Conservation (phyloP, 345 rosid species). For the Microcos paniculata region DNA sequence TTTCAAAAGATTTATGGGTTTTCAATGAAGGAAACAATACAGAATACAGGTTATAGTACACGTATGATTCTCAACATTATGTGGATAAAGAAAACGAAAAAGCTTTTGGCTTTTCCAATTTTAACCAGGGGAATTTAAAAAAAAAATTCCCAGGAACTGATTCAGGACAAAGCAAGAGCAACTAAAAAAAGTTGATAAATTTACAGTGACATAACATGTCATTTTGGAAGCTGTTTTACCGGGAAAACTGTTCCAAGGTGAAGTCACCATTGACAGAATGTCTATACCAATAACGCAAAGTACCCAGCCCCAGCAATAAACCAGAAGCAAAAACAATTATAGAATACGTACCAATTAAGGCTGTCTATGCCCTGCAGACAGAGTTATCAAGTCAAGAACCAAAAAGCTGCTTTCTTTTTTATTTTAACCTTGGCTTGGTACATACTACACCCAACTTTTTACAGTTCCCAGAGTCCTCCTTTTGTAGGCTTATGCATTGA, state of each 20-base stretch:
- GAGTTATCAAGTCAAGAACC: conserved; percentile 17
- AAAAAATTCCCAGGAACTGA: not conserved
- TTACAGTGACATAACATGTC: conserved; percentile 20
- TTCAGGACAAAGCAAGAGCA: not conserved
- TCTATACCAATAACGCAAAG: not conserved
- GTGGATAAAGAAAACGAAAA: not conserved
- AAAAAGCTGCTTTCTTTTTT: conserved; percentile 3
- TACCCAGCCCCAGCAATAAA: not conserved
- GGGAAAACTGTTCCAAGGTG: not conserved
- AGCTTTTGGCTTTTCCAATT: too few relatives aligned
- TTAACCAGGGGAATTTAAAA: not conserved
- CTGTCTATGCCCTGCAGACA: conserved; percentile 18
- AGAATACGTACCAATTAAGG: conserved; percentile 27
- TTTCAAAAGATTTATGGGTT: not conserved
- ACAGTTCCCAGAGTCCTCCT: conserved; percentile 18
- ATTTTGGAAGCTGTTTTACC: not conserved
- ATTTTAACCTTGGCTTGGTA: too few relatives aligned
- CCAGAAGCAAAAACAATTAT: not conserved
- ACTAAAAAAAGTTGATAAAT: conserved; percentile 6
- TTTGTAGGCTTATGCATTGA: conserved; percentile 17
- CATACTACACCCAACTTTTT: not conserved
- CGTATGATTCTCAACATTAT: not conserved
- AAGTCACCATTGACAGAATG: conserved; percentile 10
- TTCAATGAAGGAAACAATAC: not conserved
- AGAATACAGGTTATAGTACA: not conserved